Base-by-base conservation (phyloP, 352 stramenopile genomes). In the Pythium graminicola region DNA sequence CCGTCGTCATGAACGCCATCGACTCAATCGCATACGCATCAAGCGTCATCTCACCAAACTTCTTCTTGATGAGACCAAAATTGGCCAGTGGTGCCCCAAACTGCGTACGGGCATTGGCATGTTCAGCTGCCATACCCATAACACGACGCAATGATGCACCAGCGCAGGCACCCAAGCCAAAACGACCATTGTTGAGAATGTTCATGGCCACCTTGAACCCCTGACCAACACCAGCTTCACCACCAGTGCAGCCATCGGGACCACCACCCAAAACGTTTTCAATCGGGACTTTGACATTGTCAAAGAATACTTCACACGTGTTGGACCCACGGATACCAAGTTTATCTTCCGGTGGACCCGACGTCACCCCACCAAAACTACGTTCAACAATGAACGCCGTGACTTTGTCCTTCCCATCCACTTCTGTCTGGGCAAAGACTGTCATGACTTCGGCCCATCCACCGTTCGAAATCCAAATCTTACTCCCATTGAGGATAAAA, bases 401-500 rank as follows among this genome's bases (percentile, higher is more conserved):
- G 54, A 99, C 97, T 45, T 97, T 97, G 72, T 97, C 97, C 77
- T 98, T 97, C 52, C 94, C 94, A 50, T 95, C 66, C n/a, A 93
- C 83, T 54, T 98, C 82, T 1, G 76, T 95, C 74, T 98, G 97
- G 20, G 94, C 95, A 73, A 99, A 98, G 10, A 99, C 91, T 16
- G 97, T 92, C 81, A 98, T 98, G 46, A 98, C 71, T 14, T 97
- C 89, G n/a, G 95, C 95, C 73, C 97, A 93, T 35, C 81, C 89
- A 23, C 88, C 89, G 80, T 98, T 99, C 46, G 88, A 98, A 66
- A 98, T 99, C 95, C 95, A 99, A 51, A 98, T 87, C 76, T 99
- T 99, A 62, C 76, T 80, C 60, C 90, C 90, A 70, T 97, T 97
- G 8, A 97, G 60, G 48, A 97, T 73, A 64, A 89, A 97, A 53